Conservation (phyloP, 192 early-diverging fungal species). For the Phlyctochytrium arcticum region DNA sequence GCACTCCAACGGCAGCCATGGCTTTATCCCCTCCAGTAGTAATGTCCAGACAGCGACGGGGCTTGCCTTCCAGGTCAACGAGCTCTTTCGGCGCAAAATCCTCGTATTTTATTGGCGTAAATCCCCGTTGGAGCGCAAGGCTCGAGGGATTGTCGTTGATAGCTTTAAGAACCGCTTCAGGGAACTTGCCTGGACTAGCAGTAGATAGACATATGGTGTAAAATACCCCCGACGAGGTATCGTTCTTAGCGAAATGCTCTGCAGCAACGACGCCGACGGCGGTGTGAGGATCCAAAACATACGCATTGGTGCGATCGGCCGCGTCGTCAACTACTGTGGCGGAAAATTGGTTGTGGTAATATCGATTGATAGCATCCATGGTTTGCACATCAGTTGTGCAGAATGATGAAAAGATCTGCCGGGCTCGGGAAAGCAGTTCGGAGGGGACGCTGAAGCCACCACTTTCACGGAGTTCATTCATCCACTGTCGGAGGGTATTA, state of each 20-base stretch:
- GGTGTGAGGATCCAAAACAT: conserved; percentile 93
- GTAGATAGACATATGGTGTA: conserved; percentile 71
- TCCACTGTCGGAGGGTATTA: conserved; percentile 52
- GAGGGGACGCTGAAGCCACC: conserved; percentile 70
- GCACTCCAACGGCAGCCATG: conserved; percentile 15
- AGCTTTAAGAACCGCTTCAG: conserved; percentile 81
- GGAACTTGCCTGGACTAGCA: conserved; percentile 95
- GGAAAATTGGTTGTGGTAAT: conserved; percentile 53
- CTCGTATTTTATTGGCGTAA: conserved; percentile 32
- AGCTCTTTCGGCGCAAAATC: conserved; percentile 51
- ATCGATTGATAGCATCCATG: conserved; percentile 65
- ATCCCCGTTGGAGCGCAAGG: conserved; percentile 8
- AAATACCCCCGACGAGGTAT: neutral
- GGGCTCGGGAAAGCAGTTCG: conserved; percentile 60
- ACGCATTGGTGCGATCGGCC: conserved; percentile 23
- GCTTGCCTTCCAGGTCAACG: conserved; percentile 39
- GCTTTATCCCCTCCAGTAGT: conserved; percentile 32
- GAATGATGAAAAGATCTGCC: conserved; percentile 68
- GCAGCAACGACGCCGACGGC: conserved; percentile 90
- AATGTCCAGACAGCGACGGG: conserved; percentile 40
- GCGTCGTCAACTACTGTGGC: neutral
- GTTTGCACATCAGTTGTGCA: conserved; percentile 73
- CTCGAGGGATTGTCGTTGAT: conserved; percentile 27
- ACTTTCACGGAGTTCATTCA: conserved; percentile 66
- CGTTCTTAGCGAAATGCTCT: conserved; percentile 36